Percentiles rank a stretch among this genome's conserved stretches.
Evolutionary conservation across 306 rosid species (phyloP).

Genomic region (Gastrolobium bilobum): DNA sequence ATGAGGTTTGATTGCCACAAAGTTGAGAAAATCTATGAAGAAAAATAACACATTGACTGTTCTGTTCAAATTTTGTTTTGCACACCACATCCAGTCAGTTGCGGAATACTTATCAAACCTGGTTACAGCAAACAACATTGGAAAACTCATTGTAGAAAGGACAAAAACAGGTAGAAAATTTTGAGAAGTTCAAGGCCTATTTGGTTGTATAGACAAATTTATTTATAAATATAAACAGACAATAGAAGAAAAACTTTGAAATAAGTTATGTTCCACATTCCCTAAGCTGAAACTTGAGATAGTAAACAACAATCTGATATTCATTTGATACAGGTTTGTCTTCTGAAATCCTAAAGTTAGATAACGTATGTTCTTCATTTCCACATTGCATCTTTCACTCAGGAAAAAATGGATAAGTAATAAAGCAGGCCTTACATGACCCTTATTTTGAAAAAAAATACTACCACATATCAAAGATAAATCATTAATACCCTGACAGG

Average conservation of each 20-base stretch:
- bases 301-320: neutral
- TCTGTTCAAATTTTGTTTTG: constrained; percentile 17
- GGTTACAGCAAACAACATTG: neutral
- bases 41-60: constrained; percentile 3
- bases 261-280: neutral
- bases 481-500: neutral
- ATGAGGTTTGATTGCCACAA: neutral
- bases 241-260: neutral
- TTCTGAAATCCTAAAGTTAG: neutral
- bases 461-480: neutral
- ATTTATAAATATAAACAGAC: neutral
- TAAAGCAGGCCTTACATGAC: neutral
- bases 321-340: neutral
- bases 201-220: neutral
- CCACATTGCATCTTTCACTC: neutral
- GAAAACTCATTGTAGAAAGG: neutral
- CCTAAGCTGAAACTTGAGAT: constrained; percentile 2
- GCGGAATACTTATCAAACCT: constrained; percentile 25
- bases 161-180: constrained; percentile 11
- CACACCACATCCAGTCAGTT: constrained; percentile 6
- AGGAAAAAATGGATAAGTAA: neutral
- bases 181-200: constrained; percentile 1
- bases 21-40: neutral
- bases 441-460: neutral
- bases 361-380: neutral